Evolutionary conservation across 2,329 filamentous ascomycete species (phyloP).

Genomic region (Fusarium anthophilum): DNA sequence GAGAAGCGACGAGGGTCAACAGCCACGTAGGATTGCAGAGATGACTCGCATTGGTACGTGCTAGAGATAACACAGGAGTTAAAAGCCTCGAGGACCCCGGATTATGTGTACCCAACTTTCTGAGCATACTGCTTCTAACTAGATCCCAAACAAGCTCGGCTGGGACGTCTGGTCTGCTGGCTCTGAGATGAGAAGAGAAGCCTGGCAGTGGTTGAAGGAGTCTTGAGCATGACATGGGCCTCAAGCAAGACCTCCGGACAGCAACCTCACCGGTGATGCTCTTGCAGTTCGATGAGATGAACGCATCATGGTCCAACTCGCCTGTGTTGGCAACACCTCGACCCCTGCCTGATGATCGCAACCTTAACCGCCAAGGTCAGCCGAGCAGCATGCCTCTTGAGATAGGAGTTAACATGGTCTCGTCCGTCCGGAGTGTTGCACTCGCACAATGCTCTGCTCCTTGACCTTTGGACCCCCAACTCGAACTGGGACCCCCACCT

Average conservation of each 20-base stretch:
- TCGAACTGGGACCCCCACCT: constrained; percentile 18
- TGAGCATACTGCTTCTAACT: too few species aligned
- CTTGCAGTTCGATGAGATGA: neutral
- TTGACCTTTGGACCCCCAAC: constrained; percentile 11
- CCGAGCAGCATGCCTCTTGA: constrained; percentile 8
- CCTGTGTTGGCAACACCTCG: constrained; percentile 1
- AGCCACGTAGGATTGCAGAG: constrained; percentile 29
- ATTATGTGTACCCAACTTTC: neutral
- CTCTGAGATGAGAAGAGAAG: neutral
- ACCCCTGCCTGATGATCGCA: constrained; percentile 9
- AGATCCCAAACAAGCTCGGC: neutral
- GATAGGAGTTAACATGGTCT: constrained; percentile 29
- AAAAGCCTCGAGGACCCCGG: neutral
- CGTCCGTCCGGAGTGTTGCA: neutral
- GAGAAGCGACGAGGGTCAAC: constrained; percentile 23
- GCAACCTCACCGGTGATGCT: neutral
- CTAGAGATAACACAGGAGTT: constrained; percentile 17
- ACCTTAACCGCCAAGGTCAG: constrained; percentile 15
- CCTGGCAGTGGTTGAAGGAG: neutral
- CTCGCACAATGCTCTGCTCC: neutral
- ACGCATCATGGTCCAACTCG: neutral
- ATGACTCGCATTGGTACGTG: constrained; percentile 23
- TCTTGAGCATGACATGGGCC: neutral
- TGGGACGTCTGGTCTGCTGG: neutral
- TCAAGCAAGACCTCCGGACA: neutral